Evolutionary conservation across 345 rosid genomes (phyloP).

Genomic region (Cochlearia excelsa): DNA sequence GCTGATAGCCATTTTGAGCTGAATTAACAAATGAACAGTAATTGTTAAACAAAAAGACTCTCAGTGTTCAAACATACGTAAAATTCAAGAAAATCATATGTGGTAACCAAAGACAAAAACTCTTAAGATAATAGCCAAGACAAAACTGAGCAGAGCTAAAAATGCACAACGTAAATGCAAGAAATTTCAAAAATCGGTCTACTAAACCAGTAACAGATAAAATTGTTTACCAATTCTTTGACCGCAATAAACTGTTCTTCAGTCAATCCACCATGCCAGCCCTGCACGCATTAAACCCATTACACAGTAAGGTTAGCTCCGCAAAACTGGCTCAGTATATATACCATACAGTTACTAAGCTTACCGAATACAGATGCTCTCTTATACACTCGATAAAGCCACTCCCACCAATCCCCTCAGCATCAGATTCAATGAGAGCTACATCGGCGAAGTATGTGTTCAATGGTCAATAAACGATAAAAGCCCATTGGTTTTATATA

Average conservation of each 20-base stretch:
- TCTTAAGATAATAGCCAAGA: constrained; percentile 9
- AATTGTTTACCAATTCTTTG: constrained; percentile 80
- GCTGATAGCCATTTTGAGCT: constrained; percentile 93
- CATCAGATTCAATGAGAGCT: constrained; percentile 99
- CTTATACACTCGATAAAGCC: constrained; percentile 97
- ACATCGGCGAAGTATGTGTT: constrained; percentile 39
- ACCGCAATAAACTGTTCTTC: constrained; percentile 97
- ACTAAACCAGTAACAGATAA: constrained; percentile 10
- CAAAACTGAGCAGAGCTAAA: constrained; percentile 16
- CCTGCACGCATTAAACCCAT: constrained; percentile 52
- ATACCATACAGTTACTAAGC: constrained; percentile 29
- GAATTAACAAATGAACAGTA: constrained; percentile 29
- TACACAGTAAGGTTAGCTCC: constrained; percentile 36
- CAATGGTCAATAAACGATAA: constrained; percentile 24
- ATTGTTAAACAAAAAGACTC: constrained; percentile 13
- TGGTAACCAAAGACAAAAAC: constrained; percentile 1
- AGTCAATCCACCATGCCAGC: constrained; percentile 81
- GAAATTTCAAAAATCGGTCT: constrained; percentile 16
- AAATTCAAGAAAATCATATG: neutral
- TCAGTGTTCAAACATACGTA: neutral
- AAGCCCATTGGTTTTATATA: constrained; percentile 15
- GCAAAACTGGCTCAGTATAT: constrained; percentile 19
- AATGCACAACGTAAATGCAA: constrained; percentile 14
- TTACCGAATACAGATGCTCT: constrained; percentile 89
- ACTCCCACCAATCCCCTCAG: constrained; percentile 99